A percentile compares a stretch with the other conserved stretches of the same genome.
Evolutionary conservation across 2,329 filamentous ascomycete species (phyloP).

Genomic region (Verticillium dahliae): DNA sequence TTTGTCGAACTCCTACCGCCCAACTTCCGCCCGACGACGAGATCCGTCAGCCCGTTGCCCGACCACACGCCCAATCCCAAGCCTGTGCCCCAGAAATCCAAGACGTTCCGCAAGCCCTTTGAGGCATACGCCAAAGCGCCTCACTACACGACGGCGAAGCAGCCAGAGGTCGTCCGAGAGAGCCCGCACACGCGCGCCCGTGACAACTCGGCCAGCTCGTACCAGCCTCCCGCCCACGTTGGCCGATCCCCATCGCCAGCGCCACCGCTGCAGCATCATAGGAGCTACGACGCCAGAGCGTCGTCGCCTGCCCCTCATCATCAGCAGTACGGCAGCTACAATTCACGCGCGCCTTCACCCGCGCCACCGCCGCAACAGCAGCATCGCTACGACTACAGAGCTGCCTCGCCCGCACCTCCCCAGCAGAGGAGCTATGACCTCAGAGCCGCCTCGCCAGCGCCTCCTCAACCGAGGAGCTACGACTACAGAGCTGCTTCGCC

Average conservation of each 20-base stretch:
- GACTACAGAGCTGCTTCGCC: conserved; percentile 27
- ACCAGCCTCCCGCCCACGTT: conserved; percentile 11
- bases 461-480: conserved; percentile 20
- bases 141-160: conserved; percentile 58
- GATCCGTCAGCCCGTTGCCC: conserved; percentile 55
- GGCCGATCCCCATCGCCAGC: conserved; percentile 9
- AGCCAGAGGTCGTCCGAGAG: conserved; percentile 50
- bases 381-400: conserved; percentile 14
- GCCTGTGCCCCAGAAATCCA: conserved; percentile 52
- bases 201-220: conserved; percentile 35
- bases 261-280: conserved; percentile 2
- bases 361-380: conserved; percentile 15
- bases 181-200: conserved; percentile 26
- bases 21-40: conserved; percentile 69
- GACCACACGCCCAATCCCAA: conserved; percentile 46
- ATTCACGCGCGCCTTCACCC: conserved; percentile 17
- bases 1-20: conserved; percentile 89
- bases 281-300: conserved; percentile 23
- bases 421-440: conserved; percentile 11
- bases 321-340: background rate
- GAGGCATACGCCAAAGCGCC: conserved; percentile 62
- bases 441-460: conserved; percentile 13
- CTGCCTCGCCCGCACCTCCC: conserved; percentile 28
- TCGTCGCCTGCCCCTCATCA: conserved; percentile 14
- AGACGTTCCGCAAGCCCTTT: conserved; percentile 60